Evolutionary conservation across 768 basidiomycete species (phyloP).

Genomic region (Leccinum barrowsii): DNA sequence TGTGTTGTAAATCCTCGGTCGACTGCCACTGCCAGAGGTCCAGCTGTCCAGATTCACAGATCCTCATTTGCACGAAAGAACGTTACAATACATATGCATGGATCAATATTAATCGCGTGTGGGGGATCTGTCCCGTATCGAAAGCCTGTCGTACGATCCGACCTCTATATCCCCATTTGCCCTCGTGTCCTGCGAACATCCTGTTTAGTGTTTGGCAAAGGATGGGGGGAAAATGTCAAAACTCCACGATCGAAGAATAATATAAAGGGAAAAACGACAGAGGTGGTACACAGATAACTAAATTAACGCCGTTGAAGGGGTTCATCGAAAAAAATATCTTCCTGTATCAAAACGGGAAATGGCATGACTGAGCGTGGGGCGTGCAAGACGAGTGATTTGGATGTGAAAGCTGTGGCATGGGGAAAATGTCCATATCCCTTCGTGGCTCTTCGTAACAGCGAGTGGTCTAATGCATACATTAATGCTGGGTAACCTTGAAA

Average conservation of each 20-base stretch:
- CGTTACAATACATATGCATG: not conserved
- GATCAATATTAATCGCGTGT: not conserved
- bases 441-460: conserved; percentile 3
- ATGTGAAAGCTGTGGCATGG: not conserved
- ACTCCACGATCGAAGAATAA: not conserved
- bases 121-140: not conserved
- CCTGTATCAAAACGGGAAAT: not conserved
- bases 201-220: not conserved
- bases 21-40: not conserved
- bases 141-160: not conserved
- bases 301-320: not conserved
- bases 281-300: not conserved
- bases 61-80: not conserved
- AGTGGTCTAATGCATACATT: conserved; percentile 2
- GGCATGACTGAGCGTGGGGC: not conserved
- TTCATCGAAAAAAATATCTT: not conserved
- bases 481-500: not conserved
- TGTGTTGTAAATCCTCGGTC: not conserved
- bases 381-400: not conserved
- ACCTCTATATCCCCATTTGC: not conserved
- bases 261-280: not conserved
- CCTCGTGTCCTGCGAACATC: not conserved
- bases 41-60: not conserved
- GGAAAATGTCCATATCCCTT: not conserved
- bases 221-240: not conserved